phyloP scores from a whole-genome alignment of 2,329 filamentous ascomycete genomes.

The Orbilia ellipsospora region DNA sequence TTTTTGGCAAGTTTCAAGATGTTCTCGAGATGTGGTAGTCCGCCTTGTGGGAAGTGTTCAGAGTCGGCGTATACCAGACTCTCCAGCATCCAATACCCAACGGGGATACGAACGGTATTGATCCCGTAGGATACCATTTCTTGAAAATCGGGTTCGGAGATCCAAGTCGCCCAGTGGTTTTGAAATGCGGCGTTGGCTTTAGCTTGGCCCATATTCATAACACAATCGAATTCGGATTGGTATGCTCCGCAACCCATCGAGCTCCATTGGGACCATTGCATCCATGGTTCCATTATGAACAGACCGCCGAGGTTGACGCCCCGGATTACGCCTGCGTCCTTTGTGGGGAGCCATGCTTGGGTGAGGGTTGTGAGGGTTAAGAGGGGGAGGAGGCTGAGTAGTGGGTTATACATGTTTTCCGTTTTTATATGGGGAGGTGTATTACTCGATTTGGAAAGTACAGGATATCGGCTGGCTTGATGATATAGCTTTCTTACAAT shows the following conservation, averaged over 20 bases:
- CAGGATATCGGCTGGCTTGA: background rate
- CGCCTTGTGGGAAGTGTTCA: conserved; percentile 68
- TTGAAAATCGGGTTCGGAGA: conserved; percentile 66
- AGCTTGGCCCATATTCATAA: conserved; percentile 65
- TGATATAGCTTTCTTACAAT: conserved; percentile 37
- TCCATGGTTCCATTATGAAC: conserved; percentile 70
- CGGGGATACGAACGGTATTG: conserved; percentile 68
- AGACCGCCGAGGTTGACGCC: conserved; percentile 69
- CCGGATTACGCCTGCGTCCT: conserved; percentile 64
- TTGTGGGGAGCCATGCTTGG: conserved; percentile 52
- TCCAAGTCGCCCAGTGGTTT: conserved; percentile 67
- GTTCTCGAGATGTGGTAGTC: conserved; percentile 65
- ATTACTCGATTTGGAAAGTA: conserved; percentile 9
- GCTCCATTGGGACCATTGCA: conserved; percentile 65
- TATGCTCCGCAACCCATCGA: conserved; percentile 65
- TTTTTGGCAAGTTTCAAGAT: conserved; percentile 67
- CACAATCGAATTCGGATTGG: conserved; percentile 69
- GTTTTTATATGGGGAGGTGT: background rate
- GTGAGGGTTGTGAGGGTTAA: conserved; percentile 24
- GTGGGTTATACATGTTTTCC: conserved; percentile 21
- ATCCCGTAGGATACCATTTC: conserved; percentile 67
- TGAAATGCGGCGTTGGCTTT: conserved; percentile 66
- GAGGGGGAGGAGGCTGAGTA: conserved; percentile 19
- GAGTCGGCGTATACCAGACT: conserved; percentile 65
- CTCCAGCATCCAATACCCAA: conserved; percentile 70